Conservation (phyloP, 257 asterid species). For the Perilla frutescens region DNA sequence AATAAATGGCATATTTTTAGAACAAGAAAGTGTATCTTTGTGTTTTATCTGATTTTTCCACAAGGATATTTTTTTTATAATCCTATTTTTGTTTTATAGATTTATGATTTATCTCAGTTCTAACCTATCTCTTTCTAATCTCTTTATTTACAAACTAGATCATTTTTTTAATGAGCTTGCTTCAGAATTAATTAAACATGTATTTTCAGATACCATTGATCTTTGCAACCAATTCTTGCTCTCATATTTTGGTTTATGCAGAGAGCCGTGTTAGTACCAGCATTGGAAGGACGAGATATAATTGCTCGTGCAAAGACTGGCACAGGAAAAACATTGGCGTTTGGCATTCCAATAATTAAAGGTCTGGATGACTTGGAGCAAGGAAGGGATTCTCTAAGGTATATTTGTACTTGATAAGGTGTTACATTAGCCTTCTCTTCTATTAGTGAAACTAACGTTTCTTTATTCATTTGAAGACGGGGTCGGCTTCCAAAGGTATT, state of each 20-base stretch:
- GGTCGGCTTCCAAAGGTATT: constrained; percentile 79
- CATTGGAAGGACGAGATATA: constrained; percentile 89
- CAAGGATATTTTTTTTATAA: not conserved
- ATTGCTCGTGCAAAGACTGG: constrained; percentile 99
- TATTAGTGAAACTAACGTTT: constrained; percentile 23
- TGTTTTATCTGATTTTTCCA: not conserved
- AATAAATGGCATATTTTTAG: not conserved
- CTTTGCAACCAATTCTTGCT: constrained; percentile 9
- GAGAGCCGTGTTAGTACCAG: constrained; percentile 94
- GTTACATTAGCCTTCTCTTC: not conserved
- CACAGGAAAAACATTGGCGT: constrained; percentile 98
- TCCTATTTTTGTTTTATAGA: not conserved
- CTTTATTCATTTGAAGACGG: constrained; percentile 52
- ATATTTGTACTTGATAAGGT: constrained; percentile 17
- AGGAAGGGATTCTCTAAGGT: constrained; percentile 69
- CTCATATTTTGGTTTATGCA: constrained; percentile 38
- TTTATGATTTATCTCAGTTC: not conserved
- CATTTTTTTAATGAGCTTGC: constrained; percentile 3
- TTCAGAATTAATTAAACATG: not conserved
- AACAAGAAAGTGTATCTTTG: not conserved
- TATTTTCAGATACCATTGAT: not conserved
- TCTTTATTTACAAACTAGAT: not conserved
- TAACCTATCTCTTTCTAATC: not conserved
- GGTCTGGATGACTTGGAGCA: constrained; percentile 64
- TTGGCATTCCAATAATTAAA: constrained; percentile 93